Percentiles rank a stretch among this genome's conserved stretches.
These are phyloP conservation scores for Penicillium frequentans DNA, from an alignment of 2,329 filamentous ascomycete species.

Conservation along the genomic window DNA sequence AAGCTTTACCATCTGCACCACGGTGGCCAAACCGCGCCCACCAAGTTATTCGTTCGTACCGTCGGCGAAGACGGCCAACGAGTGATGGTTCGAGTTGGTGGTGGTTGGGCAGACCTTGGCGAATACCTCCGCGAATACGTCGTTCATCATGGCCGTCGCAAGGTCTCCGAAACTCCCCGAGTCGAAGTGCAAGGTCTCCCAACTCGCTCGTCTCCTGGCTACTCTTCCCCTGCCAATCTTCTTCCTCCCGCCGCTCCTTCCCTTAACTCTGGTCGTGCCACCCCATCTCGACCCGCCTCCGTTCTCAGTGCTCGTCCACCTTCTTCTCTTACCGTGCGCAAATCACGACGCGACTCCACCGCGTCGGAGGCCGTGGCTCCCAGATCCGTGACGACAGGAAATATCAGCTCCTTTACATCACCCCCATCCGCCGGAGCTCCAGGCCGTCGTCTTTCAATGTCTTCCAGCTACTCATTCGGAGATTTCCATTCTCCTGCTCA, in stretches of 20 bases:
- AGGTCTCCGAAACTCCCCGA: constrained; percentile 53
- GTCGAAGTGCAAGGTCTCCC: constrained; percentile 57
- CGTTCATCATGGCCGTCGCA: constrained; percentile 79
- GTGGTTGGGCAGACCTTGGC: constrained; percentile 95
- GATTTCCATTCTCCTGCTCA: constrained; percentile 28
- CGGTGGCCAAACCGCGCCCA: constrained; percentile 78
- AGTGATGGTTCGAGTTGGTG: constrained; percentile 96
- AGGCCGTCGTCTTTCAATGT: constrained; percentile 36
- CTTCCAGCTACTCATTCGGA: constrained; percentile 38
- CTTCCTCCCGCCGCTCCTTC: constrained; percentile 18
- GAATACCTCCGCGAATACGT: constrained; percentile 95
- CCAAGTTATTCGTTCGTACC: constrained; percentile 90
- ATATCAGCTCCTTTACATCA: constrained; percentile 31
- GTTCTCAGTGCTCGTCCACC: constrained; percentile 37
- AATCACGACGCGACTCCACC: constrained; percentile 38
- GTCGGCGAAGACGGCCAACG: constrained; percentile 88
- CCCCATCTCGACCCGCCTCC: constrained; percentile 39
- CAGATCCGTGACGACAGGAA: constrained; percentile 28
- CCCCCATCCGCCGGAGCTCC: constrained; percentile 27
- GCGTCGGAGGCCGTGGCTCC: constrained; percentile 31
- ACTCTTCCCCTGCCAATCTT: constrained; percentile 27
- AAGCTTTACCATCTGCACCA: constrained; percentile 90
- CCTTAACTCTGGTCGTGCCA: constrained; percentile 29
- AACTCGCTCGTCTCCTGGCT: constrained; percentile 31
- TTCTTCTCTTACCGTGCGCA: constrained; percentile 42